A percentile compares a stretch with the other conserved stretches of the same genome.
phyloP scores from a whole-genome alignment of 2,329 filamentous ascomycete genomes.

The Aspergillus spinulosporus region DNA sequence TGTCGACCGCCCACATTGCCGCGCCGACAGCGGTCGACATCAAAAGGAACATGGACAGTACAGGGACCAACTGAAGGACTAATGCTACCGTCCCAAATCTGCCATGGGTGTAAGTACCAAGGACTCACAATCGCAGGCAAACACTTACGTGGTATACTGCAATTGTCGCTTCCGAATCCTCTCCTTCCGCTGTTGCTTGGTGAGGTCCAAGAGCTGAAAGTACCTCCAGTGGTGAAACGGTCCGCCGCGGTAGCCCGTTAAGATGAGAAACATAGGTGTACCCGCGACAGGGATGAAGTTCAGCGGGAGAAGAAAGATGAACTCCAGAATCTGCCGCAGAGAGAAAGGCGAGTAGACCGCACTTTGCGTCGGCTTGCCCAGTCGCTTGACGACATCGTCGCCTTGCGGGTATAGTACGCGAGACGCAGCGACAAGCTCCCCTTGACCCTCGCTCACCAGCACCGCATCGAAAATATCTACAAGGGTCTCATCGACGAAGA shows the following conservation, averaged over 20 bases:
- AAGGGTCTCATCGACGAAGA: slow-evolving; percentile 75
- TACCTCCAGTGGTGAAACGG: slow-evolving; percentile 90
- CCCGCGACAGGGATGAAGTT: slow-evolving; percentile 85
- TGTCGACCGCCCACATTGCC: slow-evolving; percentile 78
- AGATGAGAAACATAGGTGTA: slow-evolving; percentile 78
- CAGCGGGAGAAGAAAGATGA: slow-evolving; percentile 74
- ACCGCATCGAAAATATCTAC: slow-evolving; percentile 86
- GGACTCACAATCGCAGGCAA: neutral
- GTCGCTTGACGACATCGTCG: slow-evolving; percentile 71
- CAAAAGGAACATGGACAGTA: slow-evolving; percentile 91
- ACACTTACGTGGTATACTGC: slow-evolving; percentile 76
- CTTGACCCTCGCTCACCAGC: slow-evolving; percentile 71
- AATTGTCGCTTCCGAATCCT: slow-evolving; percentile 68
- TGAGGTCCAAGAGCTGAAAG: slow-evolving; percentile 75
- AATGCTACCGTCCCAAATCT: slow-evolving; percentile 83
- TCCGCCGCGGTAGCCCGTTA: slow-evolving; percentile 83
- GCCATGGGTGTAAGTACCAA: neutral
- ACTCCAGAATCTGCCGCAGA: slow-evolving; percentile 83
- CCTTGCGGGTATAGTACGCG: slow-evolving; percentile 67
- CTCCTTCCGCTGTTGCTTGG: slow-evolving; percentile 69
- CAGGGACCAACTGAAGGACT: slow-evolving; percentile 80
- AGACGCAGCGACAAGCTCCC: slow-evolving; percentile 66
- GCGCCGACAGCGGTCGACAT: slow-evolving; percentile 82
- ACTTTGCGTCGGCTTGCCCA: slow-evolving; percentile 75
- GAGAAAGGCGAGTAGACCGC: slow-evolving; percentile 88